Percentiles rank a stretch among this genome's conserved stretches.
Conservation (phyloP, 2,329 filamentous ascomycete genomes). For the Mycogone perniciosa region DNA sequence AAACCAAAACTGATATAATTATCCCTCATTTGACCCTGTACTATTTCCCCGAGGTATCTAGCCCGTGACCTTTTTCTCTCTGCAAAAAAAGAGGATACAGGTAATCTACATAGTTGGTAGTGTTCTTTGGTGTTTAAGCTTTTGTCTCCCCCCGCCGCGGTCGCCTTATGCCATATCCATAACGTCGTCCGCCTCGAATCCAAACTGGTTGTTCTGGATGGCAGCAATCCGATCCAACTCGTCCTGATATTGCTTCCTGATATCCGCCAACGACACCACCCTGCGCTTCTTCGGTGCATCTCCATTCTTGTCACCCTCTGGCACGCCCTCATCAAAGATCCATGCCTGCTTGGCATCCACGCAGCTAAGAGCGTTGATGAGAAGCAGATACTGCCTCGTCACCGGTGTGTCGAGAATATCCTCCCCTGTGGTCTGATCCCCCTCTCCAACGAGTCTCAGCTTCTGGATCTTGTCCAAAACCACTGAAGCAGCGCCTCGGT, state of each 20-base stretch:
- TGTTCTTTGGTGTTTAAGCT: neutral
- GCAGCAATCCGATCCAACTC: slow-evolving; percentile 84
- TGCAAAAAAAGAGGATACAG: slow-evolving; percentile 2
- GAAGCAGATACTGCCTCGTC: slow-evolving; percentile 72
- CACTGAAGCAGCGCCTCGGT: slow-evolving; percentile 67
- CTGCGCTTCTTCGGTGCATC: slow-evolving; percentile 50
- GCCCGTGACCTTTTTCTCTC: slow-evolving; percentile 12
- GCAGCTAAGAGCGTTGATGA: slow-evolving; percentile 89
- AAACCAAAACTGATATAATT: slow-evolving; percentile 15
- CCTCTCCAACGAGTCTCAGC: slow-evolving; percentile 52
- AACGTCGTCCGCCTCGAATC: slow-evolving; percentile 53
- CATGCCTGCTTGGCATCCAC: slow-evolving; percentile 77
- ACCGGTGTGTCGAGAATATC: slow-evolving; percentile 58
- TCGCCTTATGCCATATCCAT: slow-evolving; percentile 44
- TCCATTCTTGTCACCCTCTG: slow-evolving; percentile 19
- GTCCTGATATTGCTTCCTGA: slow-evolving; percentile 81
- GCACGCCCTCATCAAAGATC: slow-evolving; percentile 47
- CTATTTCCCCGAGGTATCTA: slow-evolving; percentile 27
- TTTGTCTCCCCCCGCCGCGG: neutral
- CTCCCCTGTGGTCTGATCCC: slow-evolving; percentile 47
- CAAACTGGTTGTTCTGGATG: slow-evolving; percentile 85
- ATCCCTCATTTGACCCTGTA: slow-evolving; percentile 21
- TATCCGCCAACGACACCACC: slow-evolving; percentile 77
- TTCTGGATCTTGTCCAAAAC: slow-evolving; percentile 59
- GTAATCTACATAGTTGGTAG: slow-evolving; percentile 6